Percentiles rank a stretch among this genome's conserved stretches.
phyloP scores from a whole-genome alignment of 1,284 basidiomycete genomes.

The Vanrija sp. region DNA sequence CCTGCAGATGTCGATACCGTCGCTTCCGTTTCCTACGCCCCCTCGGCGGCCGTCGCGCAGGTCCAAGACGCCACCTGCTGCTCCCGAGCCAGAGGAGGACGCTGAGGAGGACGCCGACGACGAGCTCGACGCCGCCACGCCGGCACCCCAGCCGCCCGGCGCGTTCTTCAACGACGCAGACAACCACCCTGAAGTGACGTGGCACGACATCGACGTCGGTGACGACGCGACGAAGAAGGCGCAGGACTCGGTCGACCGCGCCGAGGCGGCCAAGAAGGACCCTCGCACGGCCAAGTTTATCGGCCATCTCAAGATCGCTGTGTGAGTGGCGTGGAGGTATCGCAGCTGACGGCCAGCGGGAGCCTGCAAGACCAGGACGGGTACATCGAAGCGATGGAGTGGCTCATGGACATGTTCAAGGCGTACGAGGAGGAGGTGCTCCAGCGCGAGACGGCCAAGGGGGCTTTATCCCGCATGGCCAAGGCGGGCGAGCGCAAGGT shows the following conservation, averaged over 20 bases:
- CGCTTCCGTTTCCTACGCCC: no score
- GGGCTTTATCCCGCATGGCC: not conserved
- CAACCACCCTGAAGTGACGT: not conserved
- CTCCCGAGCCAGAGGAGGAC: no score
- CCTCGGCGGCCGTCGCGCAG: no score
- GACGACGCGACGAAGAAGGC: not conserved
- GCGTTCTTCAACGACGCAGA: not conserved
- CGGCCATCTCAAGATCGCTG: conserved; percentile 1
- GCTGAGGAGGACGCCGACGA: not conserved
- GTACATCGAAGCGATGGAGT: conserved; percentile 9
- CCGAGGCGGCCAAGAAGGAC: not conserved
- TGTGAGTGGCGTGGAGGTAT: not conserved
- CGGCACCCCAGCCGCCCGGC: not conserved
- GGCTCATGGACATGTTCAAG: conserved; percentile 14
- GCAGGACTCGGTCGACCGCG: not conserved
- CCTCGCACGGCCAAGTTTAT: not conserved
- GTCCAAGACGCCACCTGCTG: no score
- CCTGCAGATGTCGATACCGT: no score
- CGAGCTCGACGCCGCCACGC: not conserved
- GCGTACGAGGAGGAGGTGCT: conserved; percentile 9
- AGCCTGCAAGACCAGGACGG: conserved; percentile 6
- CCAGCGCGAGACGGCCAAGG: not conserved
- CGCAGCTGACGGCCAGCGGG: not conserved
- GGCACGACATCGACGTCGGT: not conserved
- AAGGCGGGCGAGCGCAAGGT: not conserved